Conservation (phyloP, 306 rosid species). For the Cucurbita pepo region DNA sequence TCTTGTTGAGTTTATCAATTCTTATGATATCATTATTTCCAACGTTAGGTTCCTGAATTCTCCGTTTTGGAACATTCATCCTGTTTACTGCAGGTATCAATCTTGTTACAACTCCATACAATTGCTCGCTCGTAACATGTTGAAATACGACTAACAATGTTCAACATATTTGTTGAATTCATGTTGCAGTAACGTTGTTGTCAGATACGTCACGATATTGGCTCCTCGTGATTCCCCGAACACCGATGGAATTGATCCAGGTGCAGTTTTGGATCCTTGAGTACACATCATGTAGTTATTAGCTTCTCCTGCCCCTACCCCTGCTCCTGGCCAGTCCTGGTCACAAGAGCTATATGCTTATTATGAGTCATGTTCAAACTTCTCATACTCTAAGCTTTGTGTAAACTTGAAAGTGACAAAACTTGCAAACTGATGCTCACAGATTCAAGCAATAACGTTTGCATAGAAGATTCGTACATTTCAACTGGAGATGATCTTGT, state of each 20-base stretch:
- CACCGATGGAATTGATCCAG: conserved; percentile 97
- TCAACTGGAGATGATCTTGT: conserved; percentile 88
- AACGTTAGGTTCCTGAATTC: conserved; percentile 66
- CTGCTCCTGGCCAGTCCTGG: neutral
- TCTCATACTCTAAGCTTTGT: neutral
- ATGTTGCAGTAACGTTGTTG: conserved; percentile 63
- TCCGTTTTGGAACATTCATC: conserved; percentile 95
- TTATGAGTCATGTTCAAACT: neutral
- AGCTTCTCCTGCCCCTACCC: too few relatives aligned
- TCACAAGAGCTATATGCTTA: neutral
- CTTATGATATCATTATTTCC: conserved; percentile 55
- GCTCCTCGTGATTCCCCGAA: conserved; percentile 94
- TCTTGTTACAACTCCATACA: neutral
- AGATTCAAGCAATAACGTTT: conserved; percentile 81
- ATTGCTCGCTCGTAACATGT: neutral
- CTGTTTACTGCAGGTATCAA: conserved; percentile 77
- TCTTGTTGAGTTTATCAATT: conserved; percentile 69
- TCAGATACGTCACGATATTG: conserved; percentile 65
- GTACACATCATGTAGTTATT: too few relatives aligned
- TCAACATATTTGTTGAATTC: neutral
- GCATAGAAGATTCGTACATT: conserved; percentile 80
- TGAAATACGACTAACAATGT: too few relatives aligned
- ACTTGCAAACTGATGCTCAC: conserved; percentile 8
- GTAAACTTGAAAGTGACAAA: neutral
- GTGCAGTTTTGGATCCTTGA: conserved; percentile 14